These are phyloP conservation scores for Exophiala dermatitidis DNA, from an alignment of 2,329 filamentous ascomycete species.

Conservation along the genomic window DNA sequence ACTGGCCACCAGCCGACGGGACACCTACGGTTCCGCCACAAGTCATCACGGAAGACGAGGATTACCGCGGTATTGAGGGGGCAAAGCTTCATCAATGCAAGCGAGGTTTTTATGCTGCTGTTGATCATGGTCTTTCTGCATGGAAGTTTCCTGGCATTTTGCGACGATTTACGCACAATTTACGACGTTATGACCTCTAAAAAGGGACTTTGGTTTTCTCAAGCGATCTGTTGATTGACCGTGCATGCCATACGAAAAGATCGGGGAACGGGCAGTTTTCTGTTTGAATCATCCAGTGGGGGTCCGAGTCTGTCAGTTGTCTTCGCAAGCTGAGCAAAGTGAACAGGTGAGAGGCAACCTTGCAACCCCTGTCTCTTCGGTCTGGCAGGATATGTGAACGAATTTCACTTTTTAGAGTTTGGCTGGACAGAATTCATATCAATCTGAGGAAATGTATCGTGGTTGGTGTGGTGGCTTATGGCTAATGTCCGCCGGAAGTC, in stretches of 20 bases:
- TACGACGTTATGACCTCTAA: constrained; percentile 5
- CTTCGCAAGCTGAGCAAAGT: constrained; percentile 16
- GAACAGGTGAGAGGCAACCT: constrained; percentile 6
- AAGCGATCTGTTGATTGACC: constrained; percentile 12
- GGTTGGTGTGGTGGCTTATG: background rate
- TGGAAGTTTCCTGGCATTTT: background rate
- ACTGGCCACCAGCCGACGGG: constrained; percentile 12
- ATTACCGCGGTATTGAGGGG: constrained; percentile 12
- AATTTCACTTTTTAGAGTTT: constrained; percentile 12
- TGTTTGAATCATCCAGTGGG: constrained; percentile 5
- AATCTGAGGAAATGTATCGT: background rate
- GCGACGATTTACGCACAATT: constrained; percentile 7
- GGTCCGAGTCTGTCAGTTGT: background rate
- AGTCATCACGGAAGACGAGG: constrained; percentile 8
- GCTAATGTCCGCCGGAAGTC: no score
- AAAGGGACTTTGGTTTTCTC: constrained; percentile 3
- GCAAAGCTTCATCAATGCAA: no score
- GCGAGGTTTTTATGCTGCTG: background rate
- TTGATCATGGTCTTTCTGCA: background rate
- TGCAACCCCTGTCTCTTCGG: constrained; percentile 1
- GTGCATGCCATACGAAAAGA: constrained; percentile 15
- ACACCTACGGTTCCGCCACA: constrained; percentile 13
- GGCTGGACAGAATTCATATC: constrained; percentile 7
- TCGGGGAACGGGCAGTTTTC: constrained; percentile 20
- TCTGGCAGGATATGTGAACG: constrained; percentile 18